phyloP scores from a whole-genome alignment of 768 basidiomycete species.

The Porpolomopsis calyptriformis region DNA sequence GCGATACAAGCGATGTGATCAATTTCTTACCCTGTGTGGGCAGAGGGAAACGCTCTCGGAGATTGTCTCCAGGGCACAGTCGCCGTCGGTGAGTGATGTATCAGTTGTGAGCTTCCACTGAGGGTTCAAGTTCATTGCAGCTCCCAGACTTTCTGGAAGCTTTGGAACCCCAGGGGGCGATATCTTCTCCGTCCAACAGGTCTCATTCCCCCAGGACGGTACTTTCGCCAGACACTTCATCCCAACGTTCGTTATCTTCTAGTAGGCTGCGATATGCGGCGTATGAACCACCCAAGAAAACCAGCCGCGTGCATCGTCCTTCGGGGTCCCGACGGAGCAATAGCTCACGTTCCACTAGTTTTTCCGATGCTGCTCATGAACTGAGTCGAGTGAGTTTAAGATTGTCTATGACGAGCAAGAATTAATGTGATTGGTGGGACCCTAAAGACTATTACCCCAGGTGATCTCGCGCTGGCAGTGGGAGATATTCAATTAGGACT shows the following conservation, averaged over 20 bases:
- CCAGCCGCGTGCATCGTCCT: slow-evolving; percentile 33
- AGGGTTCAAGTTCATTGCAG: slow-evolving; percentile 25
- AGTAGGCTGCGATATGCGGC: slow-evolving; percentile 58
- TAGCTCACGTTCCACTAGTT: slow-evolving; percentile 24
- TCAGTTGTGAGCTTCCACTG: background rate
- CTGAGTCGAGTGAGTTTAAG: slow-evolving; percentile 19
- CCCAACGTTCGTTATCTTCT: slow-evolving; percentile 19
- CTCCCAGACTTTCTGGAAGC: slow-evolving; percentile 60
- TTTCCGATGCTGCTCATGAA: slow-evolving; percentile 24
- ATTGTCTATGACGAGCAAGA: slow-evolving; percentile 19
- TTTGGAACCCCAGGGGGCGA: slow-evolving; percentile 27
- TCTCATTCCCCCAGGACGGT: slow-evolving; percentile 6
- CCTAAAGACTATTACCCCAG: slow-evolving; percentile 27
- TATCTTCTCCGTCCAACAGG: slow-evolving; percentile 6
- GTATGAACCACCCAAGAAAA: slow-evolving; percentile 51
- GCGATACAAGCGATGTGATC: slow-evolving; percentile 50
- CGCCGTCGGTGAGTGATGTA: slow-evolving; percentile 41
- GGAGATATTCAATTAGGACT: slow-evolving; percentile 23
- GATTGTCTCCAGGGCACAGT: slow-evolving; percentile 37
- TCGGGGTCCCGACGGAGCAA: slow-evolving; percentile 20
- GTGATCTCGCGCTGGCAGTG: slow-evolving; percentile 35
- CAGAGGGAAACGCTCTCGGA: slow-evolving; percentile 35
- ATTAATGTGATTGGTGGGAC: slow-evolving; percentile 13
- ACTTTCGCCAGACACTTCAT: slow-evolving; percentile 11
- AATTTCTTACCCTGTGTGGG: slow-evolving; percentile 44